Percentiles rank a stretch among this genome's conserved stretches.
phyloP scores from a whole-genome alignment of 768 basidiomycete species.

The Rhizopogon vesiculosus region DNA sequence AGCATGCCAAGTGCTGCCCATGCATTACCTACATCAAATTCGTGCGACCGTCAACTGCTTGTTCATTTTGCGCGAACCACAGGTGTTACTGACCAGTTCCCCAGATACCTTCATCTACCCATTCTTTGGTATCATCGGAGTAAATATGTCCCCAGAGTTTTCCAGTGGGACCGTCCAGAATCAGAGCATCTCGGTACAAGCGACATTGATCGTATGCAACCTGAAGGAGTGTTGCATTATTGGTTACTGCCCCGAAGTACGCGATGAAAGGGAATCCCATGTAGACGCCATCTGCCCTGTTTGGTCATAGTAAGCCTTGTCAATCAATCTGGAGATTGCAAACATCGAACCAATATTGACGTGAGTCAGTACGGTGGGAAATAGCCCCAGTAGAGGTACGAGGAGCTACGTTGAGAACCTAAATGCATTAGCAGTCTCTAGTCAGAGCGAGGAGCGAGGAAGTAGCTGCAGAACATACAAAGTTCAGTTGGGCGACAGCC shows the following conservation, averaged over 20 bases:
- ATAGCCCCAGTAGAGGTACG: constrained; percentile 35
- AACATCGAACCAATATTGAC: constrained; percentile 26
- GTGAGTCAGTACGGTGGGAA: constrained; percentile 30
- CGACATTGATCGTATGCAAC: constrained; percentile 35
- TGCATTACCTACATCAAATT: constrained; percentile 24
- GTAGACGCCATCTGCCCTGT: constrained; percentile 34
- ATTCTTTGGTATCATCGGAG: constrained; percentile 6
- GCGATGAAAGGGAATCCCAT: constrained; percentile 44
- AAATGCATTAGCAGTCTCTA: background rate
- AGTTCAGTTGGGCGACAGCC: constrained; percentile 17
- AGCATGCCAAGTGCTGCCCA: constrained; percentile 40
- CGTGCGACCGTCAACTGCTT: background rate
- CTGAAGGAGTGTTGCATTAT: constrained; percentile 34
- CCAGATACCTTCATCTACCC: constrained; percentile 26
- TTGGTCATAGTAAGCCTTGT: background rate
- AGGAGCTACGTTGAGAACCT: constrained; percentile 22
- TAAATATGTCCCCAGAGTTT: constrained; percentile 34
- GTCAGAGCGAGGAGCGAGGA: background rate
- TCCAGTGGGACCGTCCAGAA: constrained; percentile 22
- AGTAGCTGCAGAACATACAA: constrained; percentile 5
- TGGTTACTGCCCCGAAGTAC: constrained; percentile 30
- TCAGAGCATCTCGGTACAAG: constrained; percentile 34
- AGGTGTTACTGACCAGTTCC: constrained; percentile 25
- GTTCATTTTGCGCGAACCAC: background rate
- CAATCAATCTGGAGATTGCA: too few relatives aligned